These are phyloP conservation scores for Trypanosomatidae sp. DNA, from an alignment of 208 protist species.

Conservation along the genomic window DNA sequence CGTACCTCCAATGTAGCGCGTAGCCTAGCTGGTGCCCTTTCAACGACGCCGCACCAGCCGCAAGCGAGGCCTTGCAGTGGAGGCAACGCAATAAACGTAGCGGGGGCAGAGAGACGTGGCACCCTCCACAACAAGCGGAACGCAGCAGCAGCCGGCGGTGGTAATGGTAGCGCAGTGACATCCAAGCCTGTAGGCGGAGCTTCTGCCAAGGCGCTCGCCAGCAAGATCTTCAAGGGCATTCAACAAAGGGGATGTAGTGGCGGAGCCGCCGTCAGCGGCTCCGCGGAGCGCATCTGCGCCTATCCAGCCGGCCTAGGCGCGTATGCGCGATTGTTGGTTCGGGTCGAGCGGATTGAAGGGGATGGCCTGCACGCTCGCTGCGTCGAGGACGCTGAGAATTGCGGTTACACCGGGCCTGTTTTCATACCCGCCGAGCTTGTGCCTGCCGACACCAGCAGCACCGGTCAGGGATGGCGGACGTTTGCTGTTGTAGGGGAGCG, in stretches of 20 bases:
- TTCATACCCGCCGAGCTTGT: slow-evolving; percentile 69
- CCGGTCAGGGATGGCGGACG: slow-evolving; percentile 38
- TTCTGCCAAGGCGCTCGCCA: slow-evolving; percentile 38
- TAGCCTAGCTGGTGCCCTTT: slow-evolving; percentile 3
- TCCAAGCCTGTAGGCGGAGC: slow-evolving; percentile 7
- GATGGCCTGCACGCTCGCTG: slow-evolving; percentile 60
- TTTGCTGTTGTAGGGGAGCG: slow-evolving; percentile 75
- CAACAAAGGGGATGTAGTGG: slow-evolving; percentile 32
- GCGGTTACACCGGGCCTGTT: slow-evolving; percentile 25
- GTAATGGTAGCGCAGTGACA: background rate
- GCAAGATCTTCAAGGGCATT: slow-evolving; percentile 47
- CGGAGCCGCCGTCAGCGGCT: slow-evolving; percentile 7
- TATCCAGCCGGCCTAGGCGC: slow-evolving; percentile 48
- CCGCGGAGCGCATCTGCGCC: slow-evolving; percentile 43
- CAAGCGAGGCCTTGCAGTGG: background rate
- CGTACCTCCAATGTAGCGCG: slow-evolving; percentile 21
- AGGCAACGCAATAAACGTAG: background rate
- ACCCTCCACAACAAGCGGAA: background rate
- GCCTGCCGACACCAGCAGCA: slow-evolving; percentile 20
- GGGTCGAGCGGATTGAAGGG: slow-evolving; percentile 60
- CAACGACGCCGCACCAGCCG: background rate
- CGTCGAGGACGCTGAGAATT: slow-evolving; percentile 25
- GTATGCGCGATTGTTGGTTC: slow-evolving; percentile 51
- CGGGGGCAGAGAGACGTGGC: background rate
- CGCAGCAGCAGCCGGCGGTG: background rate